Percentiles rank a stretch among this genome's conserved stretches.
These are phyloP conservation scores for Echinosophora koreensis DNA, from an alignment of 306 rosid genomes.

Conservation along the genomic window DNA sequence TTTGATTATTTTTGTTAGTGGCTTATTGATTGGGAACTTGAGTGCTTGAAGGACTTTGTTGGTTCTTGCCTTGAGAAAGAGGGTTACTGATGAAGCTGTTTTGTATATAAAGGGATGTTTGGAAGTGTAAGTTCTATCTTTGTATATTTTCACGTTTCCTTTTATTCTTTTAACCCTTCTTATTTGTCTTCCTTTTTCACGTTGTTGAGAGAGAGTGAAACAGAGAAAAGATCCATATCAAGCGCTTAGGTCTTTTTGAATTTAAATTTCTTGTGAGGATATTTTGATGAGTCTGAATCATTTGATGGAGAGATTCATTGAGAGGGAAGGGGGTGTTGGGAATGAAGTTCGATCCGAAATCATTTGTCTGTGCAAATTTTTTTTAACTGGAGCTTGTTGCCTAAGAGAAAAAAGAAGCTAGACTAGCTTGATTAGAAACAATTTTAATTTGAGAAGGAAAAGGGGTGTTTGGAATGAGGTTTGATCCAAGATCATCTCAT, in stretches of 20 bases:
- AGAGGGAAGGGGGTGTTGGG: constrained; percentile 39
- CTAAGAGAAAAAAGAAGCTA: background rate
- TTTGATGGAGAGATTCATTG: background rate
- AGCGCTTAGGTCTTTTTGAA: background rate
- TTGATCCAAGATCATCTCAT: constrained; percentile 16
- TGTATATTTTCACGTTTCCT: background rate
- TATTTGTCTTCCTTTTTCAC: background rate
- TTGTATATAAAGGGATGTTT: background rate
- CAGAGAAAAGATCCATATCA: background rate
- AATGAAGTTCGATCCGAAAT: constrained; percentile 50
- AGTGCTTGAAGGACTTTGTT: constrained; percentile 37
- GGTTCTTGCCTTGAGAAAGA: constrained; percentile 33
- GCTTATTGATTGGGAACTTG: constrained; percentile 48
- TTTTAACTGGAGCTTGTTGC: background rate
- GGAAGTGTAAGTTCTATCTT: background rate
- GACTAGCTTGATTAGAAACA: background rate
- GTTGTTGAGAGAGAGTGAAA: background rate
- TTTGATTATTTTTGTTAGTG: background rate
- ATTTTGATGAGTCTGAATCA: background rate
- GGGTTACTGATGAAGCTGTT: background rate
- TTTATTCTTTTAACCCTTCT: background rate
- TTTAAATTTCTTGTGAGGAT: background rate
- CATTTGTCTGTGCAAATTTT: constrained; percentile 24
- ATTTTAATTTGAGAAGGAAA: background rate
- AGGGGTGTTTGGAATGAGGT: constrained; percentile 14